Evolutionary conservation across 192 early-diverging fungal species (phyloP).

Genomic region (Jimgerdemannia flammicorona): DNA sequence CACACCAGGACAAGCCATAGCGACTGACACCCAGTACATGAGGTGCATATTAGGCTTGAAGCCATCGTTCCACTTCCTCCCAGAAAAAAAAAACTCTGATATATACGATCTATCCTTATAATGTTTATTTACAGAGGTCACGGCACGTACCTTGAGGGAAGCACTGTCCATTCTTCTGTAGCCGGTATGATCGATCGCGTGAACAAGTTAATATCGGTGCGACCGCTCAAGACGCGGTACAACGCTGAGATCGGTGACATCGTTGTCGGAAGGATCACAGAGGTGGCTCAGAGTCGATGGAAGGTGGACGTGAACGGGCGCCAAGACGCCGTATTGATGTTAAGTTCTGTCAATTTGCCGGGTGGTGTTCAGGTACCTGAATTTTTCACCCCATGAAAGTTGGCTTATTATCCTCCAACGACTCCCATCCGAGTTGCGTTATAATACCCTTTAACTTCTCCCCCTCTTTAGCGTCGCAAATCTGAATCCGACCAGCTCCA

Average conservation of each 20-base stretch:
- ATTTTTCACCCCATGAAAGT: not conserved
- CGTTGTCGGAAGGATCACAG: slow-evolving; percentile 91
- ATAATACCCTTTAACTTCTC: slow-evolving; percentile 46
- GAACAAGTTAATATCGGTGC: slow-evolving; percentile 93
- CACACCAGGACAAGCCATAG: slow-evolving; percentile 76
- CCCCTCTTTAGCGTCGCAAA: slow-evolving; percentile 70
- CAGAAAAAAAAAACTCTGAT: not conserved
- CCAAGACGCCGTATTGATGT: slow-evolving; percentile 80
- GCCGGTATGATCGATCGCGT: slow-evolving; percentile 91
- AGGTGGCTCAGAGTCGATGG: slow-evolving; percentile 90
- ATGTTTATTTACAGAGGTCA: slow-evolving; percentile 57
- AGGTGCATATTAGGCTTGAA: slow-evolving; percentile 31
- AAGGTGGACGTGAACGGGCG: slow-evolving; percentile 87
- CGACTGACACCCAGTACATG: slow-evolving; percentile 73
- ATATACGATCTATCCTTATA: not conserved
- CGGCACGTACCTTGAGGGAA: slow-evolving; percentile 77
- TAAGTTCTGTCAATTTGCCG: slow-evolving; percentile 92
- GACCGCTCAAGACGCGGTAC: slow-evolving; percentile 84
- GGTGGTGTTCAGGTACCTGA: slow-evolving; percentile 81
- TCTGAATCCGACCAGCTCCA: slow-evolving; percentile 94
- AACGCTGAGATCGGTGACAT: slow-evolving; percentile 96
- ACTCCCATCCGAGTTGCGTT: slow-evolving; percentile 72
- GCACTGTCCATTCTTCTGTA: slow-evolving; percentile 74
- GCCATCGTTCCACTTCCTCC: not conserved
- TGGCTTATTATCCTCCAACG: not conserved